Base-by-base conservation (phyloP, 2,329 filamentous ascomycete species). In the Fusarium nematophilum region DNA sequence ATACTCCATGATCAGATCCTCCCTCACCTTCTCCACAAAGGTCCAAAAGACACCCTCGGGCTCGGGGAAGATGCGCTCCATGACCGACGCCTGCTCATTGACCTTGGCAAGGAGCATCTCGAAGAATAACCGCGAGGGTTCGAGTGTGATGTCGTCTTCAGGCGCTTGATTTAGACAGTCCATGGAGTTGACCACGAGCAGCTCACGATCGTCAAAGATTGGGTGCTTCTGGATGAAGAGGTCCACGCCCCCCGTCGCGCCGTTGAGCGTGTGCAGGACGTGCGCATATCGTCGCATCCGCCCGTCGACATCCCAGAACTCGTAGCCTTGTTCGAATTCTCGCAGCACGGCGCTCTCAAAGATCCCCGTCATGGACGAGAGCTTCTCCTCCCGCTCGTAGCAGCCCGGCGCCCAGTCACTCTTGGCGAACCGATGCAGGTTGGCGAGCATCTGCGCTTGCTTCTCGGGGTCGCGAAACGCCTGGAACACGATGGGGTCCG, bases 311-410 rank as follows among this genome's bases (percentile, higher is more conserved):
- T 99, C 94, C 78, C 90, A 91, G 36, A 87, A 88, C 72, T 95
- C 92, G 65, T 96, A 96, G 4, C 92, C 95, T 70, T 95, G 90
- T 75, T 96, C 91, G 66, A 99, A 99, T 73, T 99, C 95, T 42
- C 90, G 86, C 45, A 97, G 78, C 4, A 96, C 93, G 4, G 93
- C 93, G 52, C 89, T 93, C 76, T 98, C 94, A 69, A 99, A 99
- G 55, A 95, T 88, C 30, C 84, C 84, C 63, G 89, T 86, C 84
- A 96, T 93, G 18, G 83, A 84, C 30, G 85, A 80, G 15, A 99
- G 79, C 70, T 89, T 91, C 59, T 90, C 86, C 67, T 90, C 86
- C 36, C 94, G 82, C 65, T 86, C 82, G 40, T 79, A 75, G 81
- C 90, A 93, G 2, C 92, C 93, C 53, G 89, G 79, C 1, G 91